A percentile compares a stretch with the other conserved stretches of the same genome.
phyloP scores from a whole-genome alignment of 2,329 filamentous ascomycete genomes.

The Cytospora schulzeri region DNA sequence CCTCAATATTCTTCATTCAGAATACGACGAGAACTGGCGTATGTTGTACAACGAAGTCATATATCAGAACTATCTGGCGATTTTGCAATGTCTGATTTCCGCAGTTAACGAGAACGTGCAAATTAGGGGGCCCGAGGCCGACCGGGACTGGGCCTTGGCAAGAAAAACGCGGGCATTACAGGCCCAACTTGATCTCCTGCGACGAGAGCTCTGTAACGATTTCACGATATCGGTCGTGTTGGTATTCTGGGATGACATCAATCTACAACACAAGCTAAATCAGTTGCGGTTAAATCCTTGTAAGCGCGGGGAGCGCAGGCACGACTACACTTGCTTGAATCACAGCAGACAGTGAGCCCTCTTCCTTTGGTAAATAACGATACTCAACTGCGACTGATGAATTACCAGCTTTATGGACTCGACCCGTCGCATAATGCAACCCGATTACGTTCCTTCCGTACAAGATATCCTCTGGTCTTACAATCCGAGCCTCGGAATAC shows the following conservation, averaged over 20 bases:
- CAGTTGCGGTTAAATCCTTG: neutral
- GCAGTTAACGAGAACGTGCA: neutral
- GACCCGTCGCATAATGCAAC: neutral
- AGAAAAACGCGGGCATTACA: neutral
- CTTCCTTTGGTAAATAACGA: neutral
- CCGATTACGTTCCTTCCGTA: neutral
- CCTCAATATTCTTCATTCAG: neutral
- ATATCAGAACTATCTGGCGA: neutral
- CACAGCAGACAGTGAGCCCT: neutral
- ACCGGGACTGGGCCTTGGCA: neutral
- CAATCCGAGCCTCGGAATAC: neutral
- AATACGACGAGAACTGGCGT: neutral
- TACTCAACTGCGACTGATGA: neutral
- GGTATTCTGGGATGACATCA: neutral
- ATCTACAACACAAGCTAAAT: neutral
- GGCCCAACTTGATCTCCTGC: neutral
- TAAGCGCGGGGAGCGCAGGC: neutral
- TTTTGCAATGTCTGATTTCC: neutral
- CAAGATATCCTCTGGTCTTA: slow-evolving; percentile 2
- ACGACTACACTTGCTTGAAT: neutral
- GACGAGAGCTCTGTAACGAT: neutral
- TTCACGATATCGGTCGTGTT: neutral
- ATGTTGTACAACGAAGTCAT: neutral
- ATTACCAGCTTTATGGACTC: neutral
- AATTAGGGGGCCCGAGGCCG: no score